Percentiles rank a stretch among this genome's conserved stretches.
Conservation (phyloP, 768 basidiomycete species). For the Agaricus subrufescens region DNA sequence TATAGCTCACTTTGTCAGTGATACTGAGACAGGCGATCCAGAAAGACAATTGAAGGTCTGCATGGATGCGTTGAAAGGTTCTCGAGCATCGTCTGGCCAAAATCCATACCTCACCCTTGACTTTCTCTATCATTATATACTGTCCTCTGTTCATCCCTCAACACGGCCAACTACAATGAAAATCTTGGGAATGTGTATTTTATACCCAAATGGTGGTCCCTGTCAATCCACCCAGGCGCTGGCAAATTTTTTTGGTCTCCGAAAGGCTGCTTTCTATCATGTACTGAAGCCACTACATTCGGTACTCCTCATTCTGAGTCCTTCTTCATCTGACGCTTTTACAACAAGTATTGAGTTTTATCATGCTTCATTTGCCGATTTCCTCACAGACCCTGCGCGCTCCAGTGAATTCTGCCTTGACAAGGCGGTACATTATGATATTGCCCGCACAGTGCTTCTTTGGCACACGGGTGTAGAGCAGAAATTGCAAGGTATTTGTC, state of each 20-base stretch:
- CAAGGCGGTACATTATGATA: no score
- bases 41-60: background rate
- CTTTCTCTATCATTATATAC: no score
- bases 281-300: background rate
- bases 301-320: background rate
- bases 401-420: no score
- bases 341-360: background rate
- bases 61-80: background rate
- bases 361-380: no score
- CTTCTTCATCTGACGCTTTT: background rate
- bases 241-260: background rate
- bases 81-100: background rate
- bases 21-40: background rate
- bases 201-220: background rate
- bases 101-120: background rate
- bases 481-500: no score
- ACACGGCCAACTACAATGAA: no score
- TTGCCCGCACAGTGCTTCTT: no score
- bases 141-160: no score
- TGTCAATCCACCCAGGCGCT: background rate
- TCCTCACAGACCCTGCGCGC: no score
- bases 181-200: background rate
- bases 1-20: background rate
- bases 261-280: background rate
- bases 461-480: no score